A percentile compares a stretch with the other conserved stretches of the same genome.
phyloP scores from a whole-genome alignment of 1,284 basidiomycete species.

The Agaricales sp. region DNA sequence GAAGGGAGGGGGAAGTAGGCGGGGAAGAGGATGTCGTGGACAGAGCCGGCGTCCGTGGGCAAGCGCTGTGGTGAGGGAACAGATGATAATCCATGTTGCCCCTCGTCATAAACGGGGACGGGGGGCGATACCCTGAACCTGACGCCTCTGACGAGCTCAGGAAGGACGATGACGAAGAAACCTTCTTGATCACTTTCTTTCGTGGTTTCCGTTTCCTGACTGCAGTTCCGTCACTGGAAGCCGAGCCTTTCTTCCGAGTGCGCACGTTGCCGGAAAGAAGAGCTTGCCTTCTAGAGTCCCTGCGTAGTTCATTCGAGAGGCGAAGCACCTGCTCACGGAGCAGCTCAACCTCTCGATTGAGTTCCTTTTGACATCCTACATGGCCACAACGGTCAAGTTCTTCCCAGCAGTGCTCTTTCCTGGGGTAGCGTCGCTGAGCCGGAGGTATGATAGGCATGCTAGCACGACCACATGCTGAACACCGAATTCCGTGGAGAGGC shows the following conservation, averaged over 20 bases:
- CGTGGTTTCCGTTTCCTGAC: background rate
- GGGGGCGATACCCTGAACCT: background rate
- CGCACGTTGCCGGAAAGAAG: background rate
- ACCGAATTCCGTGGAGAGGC: background rate
- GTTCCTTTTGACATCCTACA: background rate
- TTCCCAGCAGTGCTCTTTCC: background rate
- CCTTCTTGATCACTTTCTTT: background rate
- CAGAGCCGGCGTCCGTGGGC: background rate
- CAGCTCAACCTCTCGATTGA: background rate
- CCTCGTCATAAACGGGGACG: background rate
- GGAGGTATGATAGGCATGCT: background rate
- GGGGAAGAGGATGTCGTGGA: background rate
- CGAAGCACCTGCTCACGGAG: background rate
- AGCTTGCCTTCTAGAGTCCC: background rate
- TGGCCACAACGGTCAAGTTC: background rate
- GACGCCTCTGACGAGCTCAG: background rate
- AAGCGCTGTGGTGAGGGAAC: background rate
- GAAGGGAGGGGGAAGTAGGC: background rate
- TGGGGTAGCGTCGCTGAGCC: background rate
- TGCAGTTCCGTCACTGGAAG: background rate
- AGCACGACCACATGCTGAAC: background rate
- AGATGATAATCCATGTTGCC: background rate
- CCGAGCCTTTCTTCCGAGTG: background rate
- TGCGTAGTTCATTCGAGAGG: background rate
- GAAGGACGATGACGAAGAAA: background rate